Evolutionary conservation across 768 basidiomycete genomes (phyloP).

Genomic region (Macrolepiota fuliginosa): DNA sequence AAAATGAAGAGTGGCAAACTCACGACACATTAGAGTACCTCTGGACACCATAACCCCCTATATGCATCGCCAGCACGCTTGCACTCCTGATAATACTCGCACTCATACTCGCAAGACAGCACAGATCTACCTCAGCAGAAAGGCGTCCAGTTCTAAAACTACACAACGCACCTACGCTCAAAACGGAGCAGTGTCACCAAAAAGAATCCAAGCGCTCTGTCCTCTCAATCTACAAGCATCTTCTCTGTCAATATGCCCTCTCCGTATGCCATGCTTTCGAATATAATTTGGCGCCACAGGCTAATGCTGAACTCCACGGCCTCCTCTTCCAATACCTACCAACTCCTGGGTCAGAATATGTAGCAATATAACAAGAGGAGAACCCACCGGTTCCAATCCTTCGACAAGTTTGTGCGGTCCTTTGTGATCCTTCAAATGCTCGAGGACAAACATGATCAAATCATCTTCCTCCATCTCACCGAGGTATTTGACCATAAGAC

Average conservation of each 20-base stretch:
- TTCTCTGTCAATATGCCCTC: slow-evolving; percentile 87
- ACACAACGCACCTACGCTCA: slow-evolving; percentile 62
- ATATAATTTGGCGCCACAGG: slow-evolving; percentile 91
- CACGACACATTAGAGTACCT: slow-evolving; percentile 35
- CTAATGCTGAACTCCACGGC: slow-evolving; percentile 73
- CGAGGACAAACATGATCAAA: slow-evolving; percentile 89
- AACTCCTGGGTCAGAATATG: slow-evolving; percentile 7
- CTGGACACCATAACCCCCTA: background rate
- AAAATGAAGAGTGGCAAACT: slow-evolving; percentile 47
- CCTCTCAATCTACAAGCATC: slow-evolving; percentile 71
- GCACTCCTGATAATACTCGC: slow-evolving; percentile 28
- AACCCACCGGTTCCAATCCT: slow-evolving; percentile 84
- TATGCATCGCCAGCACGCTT: slow-evolving; percentile 22
- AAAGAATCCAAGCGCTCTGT: background rate
- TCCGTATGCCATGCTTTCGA: slow-evolving; percentile 92
- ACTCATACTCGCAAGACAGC: slow-evolving; percentile 16
- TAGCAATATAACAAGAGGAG: background rate
- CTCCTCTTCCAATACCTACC: slow-evolving; percentile 90
- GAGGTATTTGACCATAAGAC: slow-evolving; percentile 81
- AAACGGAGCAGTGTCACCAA: slow-evolving; percentile 27
- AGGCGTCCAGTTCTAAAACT: slow-evolving; percentile 39
- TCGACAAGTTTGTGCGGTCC: slow-evolving; percentile 82
- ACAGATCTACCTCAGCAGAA: slow-evolving; percentile 43
- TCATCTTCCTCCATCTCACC: slow-evolving; percentile 94
- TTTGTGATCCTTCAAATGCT: slow-evolving; percentile 91